These are phyloP conservation scores for Diospyros lotus DNA, from an alignment of 148 eudicot species.

Conservation along the genomic window DNA sequence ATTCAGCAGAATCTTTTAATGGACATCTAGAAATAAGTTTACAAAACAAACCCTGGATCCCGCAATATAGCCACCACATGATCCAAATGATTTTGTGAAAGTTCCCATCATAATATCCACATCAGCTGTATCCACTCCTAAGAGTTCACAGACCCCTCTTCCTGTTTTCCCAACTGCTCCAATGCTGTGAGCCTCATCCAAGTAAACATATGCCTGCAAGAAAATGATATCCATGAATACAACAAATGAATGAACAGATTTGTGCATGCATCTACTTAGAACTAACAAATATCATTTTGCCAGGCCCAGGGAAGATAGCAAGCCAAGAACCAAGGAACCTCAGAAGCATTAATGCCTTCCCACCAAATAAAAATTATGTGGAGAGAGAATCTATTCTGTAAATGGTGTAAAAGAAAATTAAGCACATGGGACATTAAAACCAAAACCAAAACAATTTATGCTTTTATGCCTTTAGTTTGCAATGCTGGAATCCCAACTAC, in stretches of 20 bases:
- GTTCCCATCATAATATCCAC: slow-evolving; percentile 99
- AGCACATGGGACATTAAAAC: too few species aligned
- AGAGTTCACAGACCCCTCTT: slow-evolving; percentile 90
- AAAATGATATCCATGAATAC: not conserved
- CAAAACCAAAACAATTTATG: not conserved
- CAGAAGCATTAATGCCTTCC: not conserved
- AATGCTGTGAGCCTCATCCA: slow-evolving; percentile 98
- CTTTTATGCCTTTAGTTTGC: not conserved
- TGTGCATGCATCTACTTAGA: not conserved
- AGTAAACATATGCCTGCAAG: slow-evolving; percentile 72
- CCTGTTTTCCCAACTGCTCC: slow-evolving; percentile 95
- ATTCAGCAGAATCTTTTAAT: not conserved
- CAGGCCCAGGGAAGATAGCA: not conserved
- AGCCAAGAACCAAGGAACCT: not conserved
- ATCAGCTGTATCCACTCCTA: slow-evolving; percentile 94
- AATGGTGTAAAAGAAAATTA: too few species aligned
- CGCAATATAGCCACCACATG: slow-evolving; percentile 97
- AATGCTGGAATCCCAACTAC: not conserved
- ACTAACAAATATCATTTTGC: not conserved
- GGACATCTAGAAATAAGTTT: not conserved
- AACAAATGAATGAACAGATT: not conserved
- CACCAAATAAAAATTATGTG: not conserved
- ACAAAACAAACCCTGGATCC: slow-evolving; percentile 75
- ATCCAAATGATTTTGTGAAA: slow-evolving; percentile 93
- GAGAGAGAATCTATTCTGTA: not conserved